These are phyloP conservation scores for Metschnikowia kunwiensis DNA, from an alignment of 805 yeast genomes.

Conservation along the genomic window DNA sequence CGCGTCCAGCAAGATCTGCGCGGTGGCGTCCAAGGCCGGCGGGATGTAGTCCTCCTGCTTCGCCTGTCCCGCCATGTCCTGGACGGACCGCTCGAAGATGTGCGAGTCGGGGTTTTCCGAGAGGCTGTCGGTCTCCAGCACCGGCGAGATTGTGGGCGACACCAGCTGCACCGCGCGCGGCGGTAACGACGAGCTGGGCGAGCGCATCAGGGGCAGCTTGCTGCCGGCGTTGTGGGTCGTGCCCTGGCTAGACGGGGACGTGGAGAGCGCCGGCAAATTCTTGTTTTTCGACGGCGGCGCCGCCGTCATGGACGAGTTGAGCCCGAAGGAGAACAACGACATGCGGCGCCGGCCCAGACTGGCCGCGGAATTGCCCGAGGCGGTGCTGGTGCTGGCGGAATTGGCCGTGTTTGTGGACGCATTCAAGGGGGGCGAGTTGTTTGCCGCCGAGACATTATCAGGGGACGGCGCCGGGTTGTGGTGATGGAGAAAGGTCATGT, in stretches of 20 bases:
- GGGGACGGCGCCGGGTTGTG: background rate
- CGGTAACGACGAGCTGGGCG: slow-evolving; percentile 7
- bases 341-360: slow-evolving; percentile 19
- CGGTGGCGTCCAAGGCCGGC: slow-evolving; percentile 75
- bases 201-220: slow-evolving; percentile 7
- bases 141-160: slow-evolving; percentile 17
- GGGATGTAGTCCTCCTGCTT: slow-evolving; percentile 67
- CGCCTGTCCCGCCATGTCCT: slow-evolving; percentile 30
- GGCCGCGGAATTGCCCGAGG: background rate
- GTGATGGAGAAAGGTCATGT: slow-evolving; percentile 9
- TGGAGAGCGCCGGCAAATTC: slow-evolving; percentile 14
- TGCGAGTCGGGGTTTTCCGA: slow-evolving; percentile 23
- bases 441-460: no score
- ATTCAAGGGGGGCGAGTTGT: no score
- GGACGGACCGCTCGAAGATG: slow-evolving; percentile 44
- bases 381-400: background rate
- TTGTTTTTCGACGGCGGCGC: slow-evolving; percentile 8
- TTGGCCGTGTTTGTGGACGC: background rate
- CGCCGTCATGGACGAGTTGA: slow-evolving; percentile 10
- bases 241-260: slow-evolving; percentile 11
- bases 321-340: slow-evolving; percentile 25
- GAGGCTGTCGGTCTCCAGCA: slow-evolving; percentile 13
- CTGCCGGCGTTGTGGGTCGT: background rate
- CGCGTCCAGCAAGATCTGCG: slow-evolving; percentile 61
- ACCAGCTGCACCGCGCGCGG: slow-evolving; percentile 8